Percentiles rank a stretch among this genome's conserved stretches.
phyloP scores from a whole-genome alignment of 805 yeast genomes.

The Hyphopichia homilentoma region DNA sequence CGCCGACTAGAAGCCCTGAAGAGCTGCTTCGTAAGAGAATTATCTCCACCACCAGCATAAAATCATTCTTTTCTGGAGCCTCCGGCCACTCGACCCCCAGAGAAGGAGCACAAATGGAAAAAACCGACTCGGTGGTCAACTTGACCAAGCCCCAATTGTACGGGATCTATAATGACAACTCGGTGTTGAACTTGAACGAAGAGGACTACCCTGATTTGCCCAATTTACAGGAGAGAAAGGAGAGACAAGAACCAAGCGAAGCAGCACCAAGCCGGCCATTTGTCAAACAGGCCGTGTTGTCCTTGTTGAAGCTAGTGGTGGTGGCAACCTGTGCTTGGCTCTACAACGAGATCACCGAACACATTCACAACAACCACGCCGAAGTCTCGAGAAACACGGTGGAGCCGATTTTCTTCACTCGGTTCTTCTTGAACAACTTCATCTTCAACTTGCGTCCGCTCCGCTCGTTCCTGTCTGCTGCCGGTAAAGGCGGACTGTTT shows the following conservation, averaged over 20 bases:
- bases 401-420: slow-evolving; percentile 38
- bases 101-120: slow-evolving; percentile 15
- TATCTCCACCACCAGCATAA: slow-evolving; percentile 1
- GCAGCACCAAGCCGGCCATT: not conserved
- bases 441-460: slow-evolving; percentile 20
- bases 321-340: slow-evolving; percentile 46
- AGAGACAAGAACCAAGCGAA: not conserved
- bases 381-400: slow-evolving; percentile 37
- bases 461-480: not conserved
- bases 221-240: not conserved
- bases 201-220: slow-evolving; percentile 3
- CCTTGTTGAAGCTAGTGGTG: slow-evolving; percentile 5
- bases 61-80: slow-evolving; percentile 2
- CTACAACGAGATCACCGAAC: slow-evolving; percentile 50
- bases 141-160: slow-evolving; percentile 50
- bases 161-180: slow-evolving; percentile 47
- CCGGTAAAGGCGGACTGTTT: not conserved
- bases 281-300: not conserved
- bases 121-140: slow-evolving; percentile 41
- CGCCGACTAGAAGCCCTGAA: too few species aligned
- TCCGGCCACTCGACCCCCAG: slow-evolving; percentile 20
- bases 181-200: slow-evolving; percentile 31
- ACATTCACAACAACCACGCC: slow-evolving; percentile 49
- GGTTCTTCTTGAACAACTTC: slow-evolving; percentile 21
- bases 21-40: too few species aligned